Evolutionary conservation across 2,329 filamentous ascomycete species (phyloP).

Genomic region (Trichoderma sp.): DNA sequence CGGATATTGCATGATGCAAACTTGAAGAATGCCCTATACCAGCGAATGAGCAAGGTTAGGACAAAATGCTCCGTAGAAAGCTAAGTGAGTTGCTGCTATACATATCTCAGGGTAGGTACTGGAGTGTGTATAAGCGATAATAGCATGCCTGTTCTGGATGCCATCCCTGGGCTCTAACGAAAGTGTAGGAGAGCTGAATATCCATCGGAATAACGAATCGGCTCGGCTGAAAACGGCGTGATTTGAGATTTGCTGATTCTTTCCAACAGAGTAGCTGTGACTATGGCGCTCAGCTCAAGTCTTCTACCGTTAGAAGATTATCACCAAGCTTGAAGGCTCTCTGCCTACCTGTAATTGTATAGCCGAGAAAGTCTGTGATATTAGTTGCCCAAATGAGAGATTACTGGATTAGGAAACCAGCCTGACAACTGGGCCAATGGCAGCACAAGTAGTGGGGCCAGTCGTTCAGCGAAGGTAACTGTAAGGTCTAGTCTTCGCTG

Average conservation of each 20-base stretch:
- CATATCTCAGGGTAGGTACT: neutral
- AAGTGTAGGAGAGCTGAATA: neutral
- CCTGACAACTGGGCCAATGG: neutral
- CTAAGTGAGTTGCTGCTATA: neutral
- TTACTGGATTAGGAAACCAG: conserved; percentile 18
- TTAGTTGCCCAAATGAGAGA: neutral
- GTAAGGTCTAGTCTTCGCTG: neutral
- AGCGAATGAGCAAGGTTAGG: neutral
- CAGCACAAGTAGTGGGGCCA: neutral
- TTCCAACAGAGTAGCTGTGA: neutral
- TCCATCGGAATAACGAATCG: neutral
- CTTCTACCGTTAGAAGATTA: neutral
- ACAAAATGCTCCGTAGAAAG: neutral
- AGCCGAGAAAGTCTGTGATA: neutral
- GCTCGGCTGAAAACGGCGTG: neutral
- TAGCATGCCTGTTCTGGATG: neutral
- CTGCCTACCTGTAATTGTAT: neutral
- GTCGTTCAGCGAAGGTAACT: neutral
- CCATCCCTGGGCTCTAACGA: neutral
- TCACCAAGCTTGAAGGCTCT: neutral
- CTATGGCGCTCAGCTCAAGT: neutral
- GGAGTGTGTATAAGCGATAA: neutral
- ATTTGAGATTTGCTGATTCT: neutral
- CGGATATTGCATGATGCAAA: neutral
- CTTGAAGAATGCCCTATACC: neutral